phyloP scores from a whole-genome alignment of 768 basidiomycete species.

The Boletus pseudopeckii region DNA sequence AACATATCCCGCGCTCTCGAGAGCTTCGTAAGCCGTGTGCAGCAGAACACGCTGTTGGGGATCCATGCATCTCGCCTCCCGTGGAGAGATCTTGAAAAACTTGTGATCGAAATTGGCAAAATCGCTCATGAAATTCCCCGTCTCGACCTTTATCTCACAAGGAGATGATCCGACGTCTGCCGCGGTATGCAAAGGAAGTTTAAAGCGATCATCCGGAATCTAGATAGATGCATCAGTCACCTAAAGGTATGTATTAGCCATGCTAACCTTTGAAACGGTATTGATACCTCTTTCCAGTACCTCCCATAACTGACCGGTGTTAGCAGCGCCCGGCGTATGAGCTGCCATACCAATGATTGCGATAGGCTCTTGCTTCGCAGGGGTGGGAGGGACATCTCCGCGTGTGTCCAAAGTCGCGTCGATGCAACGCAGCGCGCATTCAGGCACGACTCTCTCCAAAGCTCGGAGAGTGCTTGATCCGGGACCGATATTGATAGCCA shows the following conservation, averaged over 20 bases:
- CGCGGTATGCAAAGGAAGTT: constrained; percentile 37
- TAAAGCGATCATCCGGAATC: constrained; percentile 64
- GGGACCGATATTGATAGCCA: constrained; percentile 50
- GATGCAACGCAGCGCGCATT: constrained; percentile 11
- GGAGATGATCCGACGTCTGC: constrained; percentile 25
- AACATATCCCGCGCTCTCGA: constrained; percentile 70
- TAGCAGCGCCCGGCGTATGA: constrained; percentile 48
- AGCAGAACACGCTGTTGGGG: constrained; percentile 71
- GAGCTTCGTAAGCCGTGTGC: constrained; percentile 62
- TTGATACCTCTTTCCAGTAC: constrained; percentile 54
- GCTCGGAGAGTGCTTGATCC: constrained; percentile 39
- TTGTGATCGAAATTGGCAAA: constrained; percentile 61
- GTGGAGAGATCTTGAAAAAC: constrained; percentile 71
- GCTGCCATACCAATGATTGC: constrained; percentile 74
- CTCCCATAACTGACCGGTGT: constrained; percentile 52
- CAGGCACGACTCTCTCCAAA: constrained; percentile 36
- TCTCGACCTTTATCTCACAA: constrained; percentile 48
- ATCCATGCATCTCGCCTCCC: constrained; percentile 74
- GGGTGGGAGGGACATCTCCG: background rate
- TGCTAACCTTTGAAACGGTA: constrained; percentile 52
- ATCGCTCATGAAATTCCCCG: constrained; percentile 62
- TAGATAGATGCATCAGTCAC: constrained; percentile 24
- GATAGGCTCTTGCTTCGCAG: constrained; percentile 46
- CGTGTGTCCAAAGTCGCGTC: constrained; percentile 13
- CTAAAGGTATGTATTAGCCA: background rate